A percentile compares a stretch with the other conserved stretches of the same genome.
phyloP scores from a whole-genome alignment of 192 early-diverging fungal species.

The Mortierella alpina region DNA sequence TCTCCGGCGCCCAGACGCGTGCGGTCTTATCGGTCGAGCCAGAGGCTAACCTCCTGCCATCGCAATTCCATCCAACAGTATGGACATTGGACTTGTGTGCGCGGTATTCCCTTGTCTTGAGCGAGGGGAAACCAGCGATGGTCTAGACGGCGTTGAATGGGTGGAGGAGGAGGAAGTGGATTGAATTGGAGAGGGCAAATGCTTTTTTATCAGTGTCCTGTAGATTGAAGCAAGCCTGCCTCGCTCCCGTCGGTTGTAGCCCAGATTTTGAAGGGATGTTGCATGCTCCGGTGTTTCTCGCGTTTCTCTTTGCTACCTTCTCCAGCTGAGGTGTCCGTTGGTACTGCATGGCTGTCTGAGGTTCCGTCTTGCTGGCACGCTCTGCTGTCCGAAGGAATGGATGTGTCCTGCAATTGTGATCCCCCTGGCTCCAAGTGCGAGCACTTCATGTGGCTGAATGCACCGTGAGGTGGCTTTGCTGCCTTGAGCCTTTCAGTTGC shows the following conservation, averaged over 20 bases:
- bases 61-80: conserved; percentile 81
- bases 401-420: neutral
- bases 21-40: conserved; percentile 82
- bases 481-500: neutral
- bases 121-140: conserved; percentile 49
- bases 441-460: neutral
- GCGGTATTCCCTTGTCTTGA: conserved; percentile 63
- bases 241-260: too few relatives aligned
- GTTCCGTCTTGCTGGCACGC: neutral
- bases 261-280: too few relatives aligned
- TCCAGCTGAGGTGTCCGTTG: conserved; percentile 36
- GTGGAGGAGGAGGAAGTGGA: neutral
- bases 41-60: conserved; percentile 74
- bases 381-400: neutral
- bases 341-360: conserved; percentile 16
- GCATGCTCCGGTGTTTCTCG: too few relatives aligned
- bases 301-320: conserved; percentile 15
- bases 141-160: conserved; percentile 31
- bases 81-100: conserved; percentile 70
- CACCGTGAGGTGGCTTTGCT: neutral
- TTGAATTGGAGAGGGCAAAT: too few relatives aligned
- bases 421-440: too few relatives aligned
- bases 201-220: too few relatives aligned
- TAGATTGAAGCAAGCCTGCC: too few relatives aligned
- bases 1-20: conserved; percentile 73